Evolutionary conservation across 2,329 filamentous ascomycete species (phyloP).

Genomic region (Microdochium bolleyi): DNA sequence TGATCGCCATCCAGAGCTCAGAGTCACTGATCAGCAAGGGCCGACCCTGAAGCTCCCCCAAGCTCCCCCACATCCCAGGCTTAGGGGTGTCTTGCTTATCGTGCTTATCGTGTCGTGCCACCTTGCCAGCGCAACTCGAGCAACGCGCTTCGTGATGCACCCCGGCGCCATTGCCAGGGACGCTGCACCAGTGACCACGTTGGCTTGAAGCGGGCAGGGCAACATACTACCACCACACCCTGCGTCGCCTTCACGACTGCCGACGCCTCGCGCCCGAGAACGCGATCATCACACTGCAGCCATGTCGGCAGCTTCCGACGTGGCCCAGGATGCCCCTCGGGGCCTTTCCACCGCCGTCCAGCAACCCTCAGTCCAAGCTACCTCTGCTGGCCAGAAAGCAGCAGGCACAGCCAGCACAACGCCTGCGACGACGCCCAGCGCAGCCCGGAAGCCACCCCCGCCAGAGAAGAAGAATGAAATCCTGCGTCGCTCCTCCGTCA

Average conservation of each 20-base stretch:
- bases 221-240: neutral
- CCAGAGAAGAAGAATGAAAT: constrained; percentile 67
- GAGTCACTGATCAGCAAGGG: too few relatives aligned
- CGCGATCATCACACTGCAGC: neutral
- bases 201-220: neutral
- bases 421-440: constrained; percentile 1
- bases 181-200: neutral
- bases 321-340: neutral
- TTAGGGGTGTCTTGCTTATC: too few relatives aligned
- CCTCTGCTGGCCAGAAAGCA: neutral
- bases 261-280: neutral
- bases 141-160: too few relatives aligned
- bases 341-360: neutral
- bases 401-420: neutral
- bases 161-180: too few relatives aligned
- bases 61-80: too few relatives aligned
- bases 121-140: too few relatives aligned
- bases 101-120: too few relatives aligned
- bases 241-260: neutral
- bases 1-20: too few relatives aligned
- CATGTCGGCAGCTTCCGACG: neutral
- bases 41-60: too few relatives aligned
- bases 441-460: constrained; percentile 49
- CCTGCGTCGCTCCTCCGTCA: constrained; percentile 63
- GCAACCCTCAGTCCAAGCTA: neutral